Evolutionary conservation across 805 yeast genomes (phyloP), one percentile per base, ranked within the genome.

Genomic region (Starmerella stigmatis): DNA sequence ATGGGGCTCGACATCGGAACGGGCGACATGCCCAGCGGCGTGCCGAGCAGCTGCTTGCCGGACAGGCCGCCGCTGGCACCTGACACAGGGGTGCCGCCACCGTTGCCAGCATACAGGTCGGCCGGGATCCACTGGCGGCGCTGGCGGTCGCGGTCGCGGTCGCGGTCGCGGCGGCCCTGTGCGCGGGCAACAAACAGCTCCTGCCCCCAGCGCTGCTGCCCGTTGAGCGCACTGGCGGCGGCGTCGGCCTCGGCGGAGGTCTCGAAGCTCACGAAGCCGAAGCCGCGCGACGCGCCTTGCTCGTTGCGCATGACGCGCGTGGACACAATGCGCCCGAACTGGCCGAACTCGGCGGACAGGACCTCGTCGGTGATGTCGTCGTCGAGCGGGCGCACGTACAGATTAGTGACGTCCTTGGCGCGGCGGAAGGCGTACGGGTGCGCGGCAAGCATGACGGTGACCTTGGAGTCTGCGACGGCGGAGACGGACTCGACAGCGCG

Each of bases 251-350:
- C 74, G 40, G 74, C 66, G 45, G 82, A 79, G 50, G 66, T 66
- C 56, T 75, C 77, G 59, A 73, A 84, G 63, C 86, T 81, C 44
- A 83, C 84, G 66, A 84, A 84, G 36, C 92, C 94, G 59, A 80
- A 84, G 17, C 92, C 88, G 59, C 78, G 75, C 19, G 89, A 80
- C 48, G 67, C 67, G 26, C 68, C 70, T n/a, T 52, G 46, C 30
- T 66, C 69, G 45, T 66, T 70, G 3, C 76, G 72, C 64, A 77
- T 75, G 21, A 76, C 66, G 45, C 74, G 73, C 3, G 76, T 74
- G 34, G 78, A 72, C 8, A 73, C 67, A 28, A 77, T 72, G 22
- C 62, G 65, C 12, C 83, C 82, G 58, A 62, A 76, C 41, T 56
- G 53, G 17, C 59, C 54, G 56, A 75, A 77, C 45, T 70, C 62